Evolutionary conservation across 2,329 filamentous ascomycete genomes (phyloP).

Genomic region (Aureobasidium sp.): DNA sequence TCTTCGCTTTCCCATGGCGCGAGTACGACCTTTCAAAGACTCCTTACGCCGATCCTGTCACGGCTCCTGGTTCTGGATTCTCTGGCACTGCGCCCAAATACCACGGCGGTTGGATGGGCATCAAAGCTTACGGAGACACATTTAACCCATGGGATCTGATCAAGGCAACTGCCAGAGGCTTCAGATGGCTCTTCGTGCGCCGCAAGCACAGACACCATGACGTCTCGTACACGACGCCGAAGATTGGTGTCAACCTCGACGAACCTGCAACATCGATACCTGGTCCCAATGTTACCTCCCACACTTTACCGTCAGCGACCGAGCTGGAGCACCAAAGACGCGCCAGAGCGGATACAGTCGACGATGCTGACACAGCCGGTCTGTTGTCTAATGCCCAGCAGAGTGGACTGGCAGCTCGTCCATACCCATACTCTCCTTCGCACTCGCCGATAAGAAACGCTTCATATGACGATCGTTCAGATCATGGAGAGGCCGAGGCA

Average conservation of each 20-base stretch:
- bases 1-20: conserved; percentile 75
- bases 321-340: conserved; percentile 14
- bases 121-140: conserved; percentile 61
- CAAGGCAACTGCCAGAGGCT: conserved; percentile 69
- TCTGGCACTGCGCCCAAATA: conserved; percentile 36
- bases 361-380: conserved; percentile 3
- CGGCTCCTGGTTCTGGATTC: conserved; percentile 21
- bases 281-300: conserved; percentile 7
- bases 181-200: conserved; percentile 75
- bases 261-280: conserved; percentile 8
- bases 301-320: conserved; percentile 7
- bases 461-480: neutral
- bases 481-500: neutral
- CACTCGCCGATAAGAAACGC: conserved; percentile 2
- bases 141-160: conserved; percentile 77
- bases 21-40: conserved; percentile 50
- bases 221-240: conserved; percentile 29
- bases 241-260: conserved; percentile 4
- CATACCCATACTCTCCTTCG: conserved; percentile 4
- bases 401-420: neutral
- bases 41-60: conserved; percentile 24
- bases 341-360: conserved; percentile 9
- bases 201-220: conserved; percentile 50
- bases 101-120: conserved; percentile 57
- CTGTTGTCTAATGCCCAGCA: conserved; percentile 13